These are phyloP conservation scores for Aspergillus fructus DNA, from an alignment of 2,329 filamentous ascomycete species.

Conservation along the genomic window DNA sequence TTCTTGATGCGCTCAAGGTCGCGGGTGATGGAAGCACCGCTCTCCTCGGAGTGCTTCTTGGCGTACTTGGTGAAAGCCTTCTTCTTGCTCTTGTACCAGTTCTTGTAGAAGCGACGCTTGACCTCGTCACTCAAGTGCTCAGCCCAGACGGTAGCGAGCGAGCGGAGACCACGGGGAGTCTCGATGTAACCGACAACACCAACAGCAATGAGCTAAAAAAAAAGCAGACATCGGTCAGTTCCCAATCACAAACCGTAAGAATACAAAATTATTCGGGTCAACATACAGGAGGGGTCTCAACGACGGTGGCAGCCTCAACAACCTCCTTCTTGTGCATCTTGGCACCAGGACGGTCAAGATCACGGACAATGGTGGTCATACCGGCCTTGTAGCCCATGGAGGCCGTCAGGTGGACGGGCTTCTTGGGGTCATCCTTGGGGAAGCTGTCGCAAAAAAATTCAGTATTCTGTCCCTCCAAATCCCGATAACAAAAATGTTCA, in stretches of 20 bases:
- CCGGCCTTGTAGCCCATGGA: slow-evolving; percentile 99
- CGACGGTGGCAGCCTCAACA: slow-evolving; percentile 82
- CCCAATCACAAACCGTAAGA: neutral
- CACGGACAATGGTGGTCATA: slow-evolving; percentile 99
- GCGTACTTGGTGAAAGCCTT: slow-evolving; percentile 99
- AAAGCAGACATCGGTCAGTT: neutral
- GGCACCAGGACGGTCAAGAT: slow-evolving; percentile 97
- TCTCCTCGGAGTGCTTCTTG: slow-evolving; percentile 98
- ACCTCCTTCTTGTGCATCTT: slow-evolving; percentile 99
- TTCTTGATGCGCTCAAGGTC: slow-evolving; percentile 99
- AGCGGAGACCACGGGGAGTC: slow-evolving; percentile 98
- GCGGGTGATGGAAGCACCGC: slow-evolving; percentile 84
- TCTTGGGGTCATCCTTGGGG: slow-evolving; percentile 99
- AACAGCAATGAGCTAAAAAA: slow-evolving; percentile 90
- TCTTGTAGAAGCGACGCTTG: slow-evolving; percentile 99
- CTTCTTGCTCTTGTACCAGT: slow-evolving; percentile 99
- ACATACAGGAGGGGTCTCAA: slow-evolving; percentile 95
- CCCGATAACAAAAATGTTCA: slow-evolving; percentile 2
- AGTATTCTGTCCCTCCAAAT: slow-evolving; percentile 23
- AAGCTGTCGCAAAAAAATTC: slow-evolving; percentile 62
- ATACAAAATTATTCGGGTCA: neutral
- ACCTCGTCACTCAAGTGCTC: slow-evolving; percentile 98
- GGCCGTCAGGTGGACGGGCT: slow-evolving; percentile 97
- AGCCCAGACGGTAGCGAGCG: slow-evolving; percentile 98
- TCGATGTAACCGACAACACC: slow-evolving; percentile 99